These are phyloP conservation scores for Colletotrichum somersetense DNA, from an alignment of 2,329 filamentous ascomycete species.

Conservation along the genomic window DNA sequence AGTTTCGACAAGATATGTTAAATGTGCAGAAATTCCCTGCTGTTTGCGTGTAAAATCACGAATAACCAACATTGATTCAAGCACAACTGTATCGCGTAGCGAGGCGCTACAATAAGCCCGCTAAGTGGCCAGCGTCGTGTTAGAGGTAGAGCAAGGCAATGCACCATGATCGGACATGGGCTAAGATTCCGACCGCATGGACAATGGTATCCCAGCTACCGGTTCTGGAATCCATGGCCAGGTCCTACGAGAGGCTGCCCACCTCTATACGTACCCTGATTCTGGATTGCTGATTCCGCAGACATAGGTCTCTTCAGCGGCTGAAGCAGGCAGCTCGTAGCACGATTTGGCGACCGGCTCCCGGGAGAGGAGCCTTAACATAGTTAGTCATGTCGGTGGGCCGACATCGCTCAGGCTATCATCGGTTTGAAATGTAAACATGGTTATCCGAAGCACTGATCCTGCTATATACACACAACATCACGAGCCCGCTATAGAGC, in stretches of 20 bases:
- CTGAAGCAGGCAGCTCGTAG: not conserved
- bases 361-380: not conserved
- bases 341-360: not conserved
- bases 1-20: not conserved
- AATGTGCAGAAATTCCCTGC: not conserved
- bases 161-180: too few relatives aligned
- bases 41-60: not conserved
- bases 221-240: not conserved
- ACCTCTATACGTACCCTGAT: too few relatives aligned
- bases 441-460: conserved; percentile 33
- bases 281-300: not conserved
- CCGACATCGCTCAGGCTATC: not conserved
- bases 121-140: not conserved
- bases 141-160: not conserved
- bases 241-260: not conserved
- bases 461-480: conserved; percentile 42
- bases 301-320: not conserved
- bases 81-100: not conserved
- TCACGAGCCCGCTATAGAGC: conserved; percentile 22
- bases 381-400: not conserved
- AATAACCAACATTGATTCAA: not conserved
- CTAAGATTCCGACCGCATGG: too few relatives aligned
- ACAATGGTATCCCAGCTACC: not conserved
- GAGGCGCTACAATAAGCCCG: not conserved
- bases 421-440: conserved; percentile 17